Percentiles rank a stretch among this genome's conserved stretches.
Conservation (phyloP, 352 stramenopile species). For the Pythium oligandrum region DNA sequence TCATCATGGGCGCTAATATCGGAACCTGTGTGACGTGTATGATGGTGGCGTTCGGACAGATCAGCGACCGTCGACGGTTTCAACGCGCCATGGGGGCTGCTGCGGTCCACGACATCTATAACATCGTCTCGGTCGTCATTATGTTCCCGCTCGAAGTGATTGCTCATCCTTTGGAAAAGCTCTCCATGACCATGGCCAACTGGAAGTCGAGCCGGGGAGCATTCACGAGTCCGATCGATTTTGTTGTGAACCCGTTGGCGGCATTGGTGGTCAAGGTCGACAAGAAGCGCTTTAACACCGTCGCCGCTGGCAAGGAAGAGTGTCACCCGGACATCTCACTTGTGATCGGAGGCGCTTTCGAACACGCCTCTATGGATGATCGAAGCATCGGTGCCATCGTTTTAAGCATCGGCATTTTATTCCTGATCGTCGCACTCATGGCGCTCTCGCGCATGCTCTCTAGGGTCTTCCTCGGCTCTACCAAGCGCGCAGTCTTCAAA, state of each 20-base stretch:
- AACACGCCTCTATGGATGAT: slow-evolving; percentile 27
- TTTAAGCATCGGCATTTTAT: slow-evolving; percentile 36
- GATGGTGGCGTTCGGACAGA: slow-evolving; percentile 88
- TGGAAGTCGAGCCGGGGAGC: slow-evolving; percentile 25
- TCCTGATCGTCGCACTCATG: slow-evolving; percentile 43
- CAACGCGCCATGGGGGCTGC: slow-evolving; percentile 56
- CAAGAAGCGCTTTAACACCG: slow-evolving; percentile 32
- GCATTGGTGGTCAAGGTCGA: slow-evolving; percentile 31
- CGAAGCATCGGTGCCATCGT: slow-evolving; percentile 40
- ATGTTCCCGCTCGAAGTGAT: slow-evolving; percentile 70
- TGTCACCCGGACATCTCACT: slow-evolving; percentile 28
- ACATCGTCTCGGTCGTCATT: slow-evolving; percentile 79
- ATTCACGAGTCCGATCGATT: slow-evolving; percentile 41
- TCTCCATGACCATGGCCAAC: slow-evolving; percentile 41
- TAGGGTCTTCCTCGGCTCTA: slow-evolving; percentile 74
- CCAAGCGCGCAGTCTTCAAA: slow-evolving; percentile 80
- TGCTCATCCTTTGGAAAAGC: slow-evolving; percentile 50
- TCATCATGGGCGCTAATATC: slow-evolving; percentile 92
- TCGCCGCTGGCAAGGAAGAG: slow-evolving; percentile 22
- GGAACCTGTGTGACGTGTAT: slow-evolving; percentile 88
- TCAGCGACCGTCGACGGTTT: slow-evolving; percentile 64
- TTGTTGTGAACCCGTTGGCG: slow-evolving; percentile 33
- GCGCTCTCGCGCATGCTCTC: slow-evolving; percentile 48
- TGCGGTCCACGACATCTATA: slow-evolving; percentile 80
- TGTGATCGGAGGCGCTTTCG: slow-evolving; percentile 33